Conservation (phyloP, 164 flowering plant genomes). For the Taxillus chinensis region DNA sequence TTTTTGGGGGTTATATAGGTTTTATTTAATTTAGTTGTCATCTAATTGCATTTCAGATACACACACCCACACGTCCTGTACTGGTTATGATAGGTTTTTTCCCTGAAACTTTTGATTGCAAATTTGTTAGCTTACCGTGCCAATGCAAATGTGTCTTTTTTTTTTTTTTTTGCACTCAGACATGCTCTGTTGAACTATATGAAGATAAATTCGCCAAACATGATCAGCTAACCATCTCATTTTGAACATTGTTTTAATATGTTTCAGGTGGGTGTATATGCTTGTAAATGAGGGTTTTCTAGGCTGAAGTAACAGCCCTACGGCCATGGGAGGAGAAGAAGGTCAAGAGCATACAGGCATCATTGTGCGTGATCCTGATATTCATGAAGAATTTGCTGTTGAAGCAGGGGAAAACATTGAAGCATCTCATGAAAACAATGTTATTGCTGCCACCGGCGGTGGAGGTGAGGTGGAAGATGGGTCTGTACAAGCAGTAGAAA, state of each 20-base stretch:
- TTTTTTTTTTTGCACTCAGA: too few species aligned
- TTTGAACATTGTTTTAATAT: neutral
- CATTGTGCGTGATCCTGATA: conserved; percentile 17
- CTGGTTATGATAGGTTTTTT: too few species aligned
- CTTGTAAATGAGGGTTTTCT: conserved; percentile 11
- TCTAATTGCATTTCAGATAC: too few species aligned
- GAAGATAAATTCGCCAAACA: too few species aligned
- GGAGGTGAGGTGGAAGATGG: conserved; percentile 14
- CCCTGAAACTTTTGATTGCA: too few species aligned
- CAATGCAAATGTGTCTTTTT: too few species aligned
- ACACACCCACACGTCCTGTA: too few species aligned
- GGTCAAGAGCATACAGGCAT: conserved; percentile 19
- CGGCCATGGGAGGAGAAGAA: conserved; percentile 51
- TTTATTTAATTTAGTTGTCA: too few species aligned
- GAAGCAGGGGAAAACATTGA: conserved; percentile 18
- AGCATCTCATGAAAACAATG: conserved; percentile 14
- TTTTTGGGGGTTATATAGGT: too few species aligned
- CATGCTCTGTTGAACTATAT: too few species aligned
- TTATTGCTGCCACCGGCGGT: conserved; percentile 4
- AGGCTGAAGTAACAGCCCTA: conserved; percentile 10
- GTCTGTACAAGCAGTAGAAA: neutral
- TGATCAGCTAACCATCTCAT: neutral
- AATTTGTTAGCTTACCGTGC: too few species aligned
- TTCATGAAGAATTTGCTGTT: conserved; percentile 10
- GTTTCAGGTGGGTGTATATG: conserved; percentile 2